phyloP scores from a whole-genome alignment of 441 rosid species.

The Erodium moschatum region DNA sequence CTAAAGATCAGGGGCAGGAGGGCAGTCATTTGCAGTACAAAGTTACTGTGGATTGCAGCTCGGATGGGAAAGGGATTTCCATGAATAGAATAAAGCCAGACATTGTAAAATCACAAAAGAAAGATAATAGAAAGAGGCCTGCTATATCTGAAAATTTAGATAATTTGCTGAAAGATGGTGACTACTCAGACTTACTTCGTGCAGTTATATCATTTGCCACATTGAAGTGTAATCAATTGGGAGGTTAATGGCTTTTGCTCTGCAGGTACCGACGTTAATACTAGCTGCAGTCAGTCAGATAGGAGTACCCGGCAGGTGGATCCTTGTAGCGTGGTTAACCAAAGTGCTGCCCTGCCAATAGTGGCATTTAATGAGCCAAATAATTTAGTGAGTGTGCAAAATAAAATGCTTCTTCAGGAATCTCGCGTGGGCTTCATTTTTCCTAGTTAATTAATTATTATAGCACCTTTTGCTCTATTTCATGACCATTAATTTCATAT shows the following conservation, averaged over 20 bases:
- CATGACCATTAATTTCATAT: neutral
- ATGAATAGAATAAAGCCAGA: slow-evolving; percentile 28
- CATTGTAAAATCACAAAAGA: slow-evolving; percentile 28
- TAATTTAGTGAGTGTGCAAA: slow-evolving; percentile 35
- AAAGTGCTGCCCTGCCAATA: slow-evolving; percentile 27
- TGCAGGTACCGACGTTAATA: slow-evolving; percentile 43
- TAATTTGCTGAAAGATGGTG: slow-evolving; percentile 30
- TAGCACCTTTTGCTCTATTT: neutral
- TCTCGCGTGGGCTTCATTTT: slow-evolving; percentile 7
- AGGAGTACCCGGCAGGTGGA: slow-evolving; percentile 31
- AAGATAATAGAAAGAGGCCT: slow-evolving; percentile 31
- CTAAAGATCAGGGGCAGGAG: slow-evolving; percentile 29
- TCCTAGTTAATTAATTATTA: neutral
- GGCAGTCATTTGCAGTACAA: slow-evolving; percentile 22
- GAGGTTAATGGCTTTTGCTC: slow-evolving; percentile 15
- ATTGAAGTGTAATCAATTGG: neutral
- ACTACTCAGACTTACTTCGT: slow-evolving; percentile 6
- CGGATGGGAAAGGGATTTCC: slow-evolving; percentile 26
- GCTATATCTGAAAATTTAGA: slow-evolving; percentile 28
- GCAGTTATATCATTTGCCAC: neutral
- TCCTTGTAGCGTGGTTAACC: slow-evolving; percentile 27
- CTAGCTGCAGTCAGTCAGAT: slow-evolving; percentile 31
- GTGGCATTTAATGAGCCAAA: slow-evolving; percentile 26
- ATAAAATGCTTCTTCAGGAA: neutral
- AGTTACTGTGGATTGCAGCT: slow-evolving; percentile 24